Base-by-base conservation (phyloP, 2,329 filamentous ascomycete genomes). In the Microcyclospora pomicola region DNA sequence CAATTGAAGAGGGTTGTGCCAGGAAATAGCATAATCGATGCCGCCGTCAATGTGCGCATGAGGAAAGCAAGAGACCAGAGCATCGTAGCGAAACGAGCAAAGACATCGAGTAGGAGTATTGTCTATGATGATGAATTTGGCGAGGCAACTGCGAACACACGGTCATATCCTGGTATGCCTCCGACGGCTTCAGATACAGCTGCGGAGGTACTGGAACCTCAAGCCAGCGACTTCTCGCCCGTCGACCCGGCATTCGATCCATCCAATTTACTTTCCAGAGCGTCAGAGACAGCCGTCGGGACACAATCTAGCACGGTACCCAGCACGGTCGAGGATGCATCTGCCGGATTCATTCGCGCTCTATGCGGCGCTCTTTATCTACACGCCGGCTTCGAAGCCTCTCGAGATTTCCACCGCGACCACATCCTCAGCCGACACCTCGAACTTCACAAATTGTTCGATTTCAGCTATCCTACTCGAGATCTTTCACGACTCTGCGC, bases 51-150 rank as follows among this genome's bases (percentile, higher is more conserved):
- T 24, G 19, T 24, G 5, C 19, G 19, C 19, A 4, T 24, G 7
- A 4, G 19, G 19, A 48, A 40, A 40, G 44, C 39, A 33, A 45
- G 47, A 16, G 30, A 31, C 9, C 12, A 31, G 30, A 31, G 30
- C 9, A 46, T 44, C n/a, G 40, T 34, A 27, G 43, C 43, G 10
- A 27, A 31, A 15, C 15, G 33, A 16, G 11, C 40, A 2, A 40
- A 41, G 13, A 33, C 10, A 28, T 36, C 35, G 16, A 15, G 31
- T 24, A 42, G 42, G 52, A 73, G 82, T 38, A 75, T 93, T 16
- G 73, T 94, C 30, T 75, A 83, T 51, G 84, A 88, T 52, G 79
- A 94, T 59, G 75, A 83, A 46, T 94, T 93, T 55, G 87, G 87
- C 55, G 31, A 42, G 40, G 54, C 41, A 9, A 24, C 49, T 39